These are phyloP conservation scores for Saccharomyces hybrid DNA, from an alignment of 1,139 yeast species.

Conservation along the genomic window DNA sequence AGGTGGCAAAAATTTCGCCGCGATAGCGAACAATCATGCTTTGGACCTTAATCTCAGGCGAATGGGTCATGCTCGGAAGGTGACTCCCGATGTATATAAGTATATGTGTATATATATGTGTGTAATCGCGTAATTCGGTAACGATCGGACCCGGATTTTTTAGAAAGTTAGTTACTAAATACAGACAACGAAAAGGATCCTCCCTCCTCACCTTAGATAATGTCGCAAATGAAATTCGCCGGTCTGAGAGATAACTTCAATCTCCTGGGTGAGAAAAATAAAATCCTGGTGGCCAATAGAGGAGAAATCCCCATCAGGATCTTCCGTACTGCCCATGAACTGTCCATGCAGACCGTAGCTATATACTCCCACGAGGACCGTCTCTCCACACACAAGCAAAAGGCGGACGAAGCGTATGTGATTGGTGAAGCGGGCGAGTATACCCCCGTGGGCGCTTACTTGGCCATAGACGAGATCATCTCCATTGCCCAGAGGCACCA, in stretches of 20 bases:
- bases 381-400: no score
- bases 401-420: no score
- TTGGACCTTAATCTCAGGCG: not conserved
- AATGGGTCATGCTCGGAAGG: not conserved
- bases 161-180: no score
- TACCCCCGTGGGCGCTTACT: no score
- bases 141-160: no score
- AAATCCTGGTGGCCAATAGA: slow-evolving; percentile 84
- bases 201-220: not conserved
- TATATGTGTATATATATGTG: not conserved
- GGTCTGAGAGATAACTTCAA: slow-evolving; percentile 47
- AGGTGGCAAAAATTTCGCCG: not conserved
- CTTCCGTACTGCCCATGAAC: slow-evolving; percentile 67
- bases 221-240: slow-evolving; percentile 12
- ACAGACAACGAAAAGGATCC: not conserved
- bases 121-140: not conserved
- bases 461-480: no score
- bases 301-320: slow-evolving; percentile 87
- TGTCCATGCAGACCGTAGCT: no score
- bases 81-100: not conserved
- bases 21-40: not conserved
- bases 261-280: slow-evolving; percentile 40
- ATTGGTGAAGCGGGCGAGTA: no score
- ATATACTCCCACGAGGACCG: no score
- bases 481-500: no score